Evolutionary conservation across 2,329 filamentous ascomycete species (phyloP).

Genomic region (Pseudomassariella vexata): DNA sequence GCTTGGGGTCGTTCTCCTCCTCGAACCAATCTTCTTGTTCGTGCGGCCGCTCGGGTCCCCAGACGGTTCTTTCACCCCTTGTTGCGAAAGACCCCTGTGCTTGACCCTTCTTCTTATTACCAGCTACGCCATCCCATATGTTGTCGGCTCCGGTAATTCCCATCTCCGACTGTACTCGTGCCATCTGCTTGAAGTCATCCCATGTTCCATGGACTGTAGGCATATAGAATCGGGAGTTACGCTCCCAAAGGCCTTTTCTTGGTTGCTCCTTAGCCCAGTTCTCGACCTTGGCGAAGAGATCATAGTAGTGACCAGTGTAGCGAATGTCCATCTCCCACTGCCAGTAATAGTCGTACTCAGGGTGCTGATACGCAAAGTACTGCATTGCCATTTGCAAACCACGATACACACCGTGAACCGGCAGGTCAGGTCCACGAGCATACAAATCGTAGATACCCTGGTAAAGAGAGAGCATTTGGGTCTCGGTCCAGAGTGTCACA

Average conservation of each 20-base stretch:
- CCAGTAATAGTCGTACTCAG: conserved; percentile 89
- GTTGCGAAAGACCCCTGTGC: conserved; percentile 19
- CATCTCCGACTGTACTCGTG: conserved; percentile 68
- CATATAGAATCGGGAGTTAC: conserved; percentile 72
- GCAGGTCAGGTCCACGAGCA: conserved; percentile 57
- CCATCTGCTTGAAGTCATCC: conserved; percentile 75
- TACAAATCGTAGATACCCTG: conserved; percentile 79
- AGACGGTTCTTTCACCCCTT: conserved; percentile 59
- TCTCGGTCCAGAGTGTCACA: conserved; percentile 87
- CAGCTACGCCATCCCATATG: conserved; percentile 53
- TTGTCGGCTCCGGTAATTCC: conserved; percentile 61
- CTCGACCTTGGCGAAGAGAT: conserved; percentile 63
- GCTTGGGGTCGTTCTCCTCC: conserved; percentile 64
- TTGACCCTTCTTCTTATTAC: conserved; percentile 31
- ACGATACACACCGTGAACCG: conserved; percentile 87
- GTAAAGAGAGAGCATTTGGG: conserved; percentile 87
- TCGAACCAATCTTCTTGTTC: conserved; percentile 67
- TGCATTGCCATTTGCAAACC: conserved; percentile 93
- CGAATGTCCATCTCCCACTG: conserved; percentile 94
- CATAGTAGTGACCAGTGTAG: conserved; percentile 83
- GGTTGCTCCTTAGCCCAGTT: conserved; percentile 68
- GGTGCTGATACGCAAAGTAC: conserved; percentile 82
- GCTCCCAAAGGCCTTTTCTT: conserved; percentile 75
- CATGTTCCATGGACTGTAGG: conserved; percentile 70
- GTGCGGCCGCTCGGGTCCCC: conserved; percentile 73